A percentile compares a stretch with the other conserved stretches of the same genome.
These are phyloP conservation scores for Lathyrus sativus DNA, from an alignment of 306 rosid genomes.

Conservation along the genomic window DNA sequence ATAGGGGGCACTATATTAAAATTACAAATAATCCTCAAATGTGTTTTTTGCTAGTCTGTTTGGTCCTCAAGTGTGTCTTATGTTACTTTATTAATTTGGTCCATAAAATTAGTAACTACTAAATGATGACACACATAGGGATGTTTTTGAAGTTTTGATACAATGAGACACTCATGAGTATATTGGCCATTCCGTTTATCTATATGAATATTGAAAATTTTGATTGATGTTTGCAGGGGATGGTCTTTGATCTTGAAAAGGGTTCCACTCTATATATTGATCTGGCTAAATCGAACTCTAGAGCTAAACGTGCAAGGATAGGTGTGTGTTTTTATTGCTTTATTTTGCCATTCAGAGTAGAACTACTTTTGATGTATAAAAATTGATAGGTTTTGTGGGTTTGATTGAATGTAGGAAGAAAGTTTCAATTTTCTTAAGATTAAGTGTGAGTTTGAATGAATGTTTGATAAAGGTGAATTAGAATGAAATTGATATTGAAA, in stretches of 20 bases:
- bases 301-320: slow-evolving; percentile 80
- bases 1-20: no score
- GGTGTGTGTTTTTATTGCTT: slow-evolving; percentile 34
- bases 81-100: no score
- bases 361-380: slow-evolving; percentile 5
- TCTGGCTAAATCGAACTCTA: slow-evolving; percentile 92
- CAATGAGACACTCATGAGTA: background rate
- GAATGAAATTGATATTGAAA: background rate
- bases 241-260: slow-evolving; percentile 96
- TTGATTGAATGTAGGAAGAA: background rate
- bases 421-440: background rate
- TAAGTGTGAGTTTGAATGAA: background rate
- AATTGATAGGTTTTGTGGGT: background rate
- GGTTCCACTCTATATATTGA: slow-evolving; percentile 82
- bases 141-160: no score
- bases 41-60: no score
- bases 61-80: no score
- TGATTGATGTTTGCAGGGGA: slow-evolving; percentile 62
- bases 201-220: background rate
- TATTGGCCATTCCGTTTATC: slow-evolving; percentile 7
- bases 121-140: no score
- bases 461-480: background rate
- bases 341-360: background rate
- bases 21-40: no score
- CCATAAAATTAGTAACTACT: no score